These are phyloP conservation scores for Bretziella fagacearum DNA, from an alignment of 2,329 filamentous ascomycete genomes.

Conservation along the genomic window DNA sequence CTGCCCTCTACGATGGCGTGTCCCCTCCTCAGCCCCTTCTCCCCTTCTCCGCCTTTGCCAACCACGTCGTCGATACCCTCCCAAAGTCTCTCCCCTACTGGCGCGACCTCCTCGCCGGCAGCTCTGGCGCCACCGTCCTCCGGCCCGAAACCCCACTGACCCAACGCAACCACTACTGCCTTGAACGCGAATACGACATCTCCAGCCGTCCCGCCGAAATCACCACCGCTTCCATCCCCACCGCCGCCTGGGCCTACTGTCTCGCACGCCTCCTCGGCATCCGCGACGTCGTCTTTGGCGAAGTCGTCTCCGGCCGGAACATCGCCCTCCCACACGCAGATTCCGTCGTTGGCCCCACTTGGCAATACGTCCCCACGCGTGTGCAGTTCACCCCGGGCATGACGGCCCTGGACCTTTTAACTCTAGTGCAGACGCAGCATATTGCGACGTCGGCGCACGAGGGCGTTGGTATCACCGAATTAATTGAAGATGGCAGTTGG, in stretches of 20 bases:
- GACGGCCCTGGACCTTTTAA: conserved; percentile 34
- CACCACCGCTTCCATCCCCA: conserved; percentile 48
- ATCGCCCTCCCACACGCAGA: conserved; percentile 34
- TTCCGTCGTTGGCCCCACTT: conserved; percentile 45
- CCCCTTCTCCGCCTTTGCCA: conserved; percentile 31
- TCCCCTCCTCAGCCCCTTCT: conserved; percentile 17
- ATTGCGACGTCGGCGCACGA: conserved; percentile 38
- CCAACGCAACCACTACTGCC: conserved; percentile 25
- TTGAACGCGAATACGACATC: conserved; percentile 29
- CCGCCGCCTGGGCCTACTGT: conserved; percentile 47
- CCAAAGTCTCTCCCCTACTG: conserved; percentile 42
- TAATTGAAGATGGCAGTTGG: conserved; percentile 34
- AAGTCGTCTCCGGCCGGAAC: conserved; percentile 48
- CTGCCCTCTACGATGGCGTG: conserved; percentile 26
- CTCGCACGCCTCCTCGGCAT: conserved; percentile 36
- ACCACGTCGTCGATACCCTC: conserved; percentile 26
- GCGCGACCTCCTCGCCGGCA: conserved; percentile 38
- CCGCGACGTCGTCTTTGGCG: conserved; percentile 46
- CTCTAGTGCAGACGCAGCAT: conserved; percentile 39
- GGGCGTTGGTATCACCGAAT: conserved; percentile 36
- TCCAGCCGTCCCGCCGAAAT: conserved; percentile 34
- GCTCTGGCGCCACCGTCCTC: conserved; percentile 27
- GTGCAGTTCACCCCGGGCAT: conserved; percentile 35
- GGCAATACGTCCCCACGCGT: conserved; percentile 49
- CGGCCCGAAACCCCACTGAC: conserved; percentile 24